Base-by-base conservation (phyloP, 495 filamentous ascomycete species). In the Tuber borchii region DNA sequence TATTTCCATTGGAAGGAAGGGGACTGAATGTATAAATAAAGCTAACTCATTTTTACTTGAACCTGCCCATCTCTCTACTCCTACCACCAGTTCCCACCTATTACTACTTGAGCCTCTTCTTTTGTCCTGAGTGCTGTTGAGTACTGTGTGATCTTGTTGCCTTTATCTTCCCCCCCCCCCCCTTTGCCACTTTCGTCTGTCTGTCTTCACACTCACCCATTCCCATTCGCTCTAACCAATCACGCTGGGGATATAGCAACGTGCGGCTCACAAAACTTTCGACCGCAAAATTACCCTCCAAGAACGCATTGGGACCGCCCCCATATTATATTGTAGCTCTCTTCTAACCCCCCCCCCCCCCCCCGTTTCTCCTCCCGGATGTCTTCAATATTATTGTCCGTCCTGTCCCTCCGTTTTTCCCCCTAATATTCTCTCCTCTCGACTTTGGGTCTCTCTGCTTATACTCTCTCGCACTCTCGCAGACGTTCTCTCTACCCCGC, bases 321-420 rank as follows among this genome's bases (percentile, higher is more conserved):
- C 26, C 34, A 48, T 71, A 65, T 46, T n/a, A 71, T 74, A 65
- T 46, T n/a, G 68, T 74, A 71, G 74, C 68, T 73, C 42, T 69
- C 68, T 44, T 69, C 68, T 48, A 77, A 40, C 75, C 45, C 45
- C 31, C 39, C 61, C 74, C 56, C 45, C 34, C 46, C 61, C 74
- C 56, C 45, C 34, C 46, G 22, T 42, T 70, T 45, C 48, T 71
- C 44, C 76, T 40, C 31, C 56, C 76, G 71, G 31, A 75, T 71
- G 45, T 46, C 72, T 78, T 65, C 73, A 56, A 42, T 79, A 75
- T 79, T 77, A 51, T 73, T 77, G 73, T 65, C 26, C 56, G 56
- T 65, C 31, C 56, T 34, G 34, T 26, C 69, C 76, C 61, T 34
- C 76, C 69, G 74, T 40, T 48, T 44, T 46, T 61, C 73, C 73